phyloP scores from a whole-genome alignment of 1,284 basidiomycete genomes.

The Stygiomarasmius scandens region DNA sequence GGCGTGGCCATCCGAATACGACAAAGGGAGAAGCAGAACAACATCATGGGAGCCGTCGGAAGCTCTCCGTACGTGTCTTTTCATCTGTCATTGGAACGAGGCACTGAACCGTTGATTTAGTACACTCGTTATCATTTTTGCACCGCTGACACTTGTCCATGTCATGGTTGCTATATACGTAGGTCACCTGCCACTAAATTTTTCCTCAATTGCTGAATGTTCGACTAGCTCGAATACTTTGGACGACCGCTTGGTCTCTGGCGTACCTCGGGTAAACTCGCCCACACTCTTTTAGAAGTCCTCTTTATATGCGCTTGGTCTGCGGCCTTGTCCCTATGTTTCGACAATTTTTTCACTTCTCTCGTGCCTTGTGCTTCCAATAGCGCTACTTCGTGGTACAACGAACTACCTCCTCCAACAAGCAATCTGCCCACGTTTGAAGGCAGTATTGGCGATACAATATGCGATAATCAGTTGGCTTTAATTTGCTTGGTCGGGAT shows the following conservation, averaged over 20 bases:
- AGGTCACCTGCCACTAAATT: constrained; percentile 29
- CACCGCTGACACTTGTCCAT: constrained; percentile 82
- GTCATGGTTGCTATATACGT: constrained; percentile 86
- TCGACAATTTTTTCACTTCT: constrained; percentile 92
- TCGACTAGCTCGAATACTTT: constrained; percentile 81
- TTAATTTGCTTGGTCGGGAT: constrained; percentile 77
- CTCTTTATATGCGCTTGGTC: constrained; percentile 93
- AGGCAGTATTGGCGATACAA: constrained; percentile 50
- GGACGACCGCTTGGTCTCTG: constrained; percentile 88
- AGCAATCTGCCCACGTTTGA: constrained; percentile 47
- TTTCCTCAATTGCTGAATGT: constrained; percentile 15
- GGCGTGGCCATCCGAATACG: constrained; percentile 82
- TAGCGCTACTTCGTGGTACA: constrained; percentile 71
- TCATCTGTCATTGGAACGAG: constrained; percentile 3
- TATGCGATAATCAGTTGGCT: constrained; percentile 74
- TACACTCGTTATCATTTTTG: constrained; percentile 85
- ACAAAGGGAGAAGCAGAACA: constrained; percentile 50
- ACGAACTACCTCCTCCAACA: constrained; percentile 52
- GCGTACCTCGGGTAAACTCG: constrained; percentile 81
- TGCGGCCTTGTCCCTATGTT: constrained; percentile 83
- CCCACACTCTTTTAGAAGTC: constrained; percentile 81
- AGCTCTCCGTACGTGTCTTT: constrained; percentile 69
- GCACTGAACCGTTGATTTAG: constrained; percentile 41
- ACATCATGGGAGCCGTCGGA: constrained; percentile 73
- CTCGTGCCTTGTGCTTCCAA: constrained; percentile 72